A percentile compares a stretch with the other conserved stretches of the same genome.
Conservation (phyloP, 768 basidiomycete genomes). For the Baorangia bicolor region DNA sequence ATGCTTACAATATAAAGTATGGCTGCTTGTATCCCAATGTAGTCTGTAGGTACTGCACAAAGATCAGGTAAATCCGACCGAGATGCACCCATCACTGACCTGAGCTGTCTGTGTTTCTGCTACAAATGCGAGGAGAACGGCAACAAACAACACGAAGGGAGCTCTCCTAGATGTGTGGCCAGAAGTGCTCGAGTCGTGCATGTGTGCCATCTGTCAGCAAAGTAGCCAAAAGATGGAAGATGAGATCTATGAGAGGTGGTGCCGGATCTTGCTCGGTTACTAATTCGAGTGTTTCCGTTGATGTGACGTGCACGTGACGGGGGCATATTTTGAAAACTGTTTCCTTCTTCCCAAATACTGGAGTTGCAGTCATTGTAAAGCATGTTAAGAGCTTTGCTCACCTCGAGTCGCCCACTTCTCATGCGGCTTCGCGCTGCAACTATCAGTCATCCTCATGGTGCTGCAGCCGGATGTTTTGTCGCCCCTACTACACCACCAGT, state of each 20-base stretch:
- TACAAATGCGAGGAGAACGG: conserved; percentile 70
- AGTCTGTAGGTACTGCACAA: conserved; percentile 71
- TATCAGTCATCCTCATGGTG: conserved; percentile 33
- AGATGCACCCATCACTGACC: conserved; percentile 39
- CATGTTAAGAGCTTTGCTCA: conserved; percentile 61
- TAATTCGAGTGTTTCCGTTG: too few relatives aligned
- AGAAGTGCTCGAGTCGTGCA: neutral
- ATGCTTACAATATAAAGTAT: conserved; percentile 79
- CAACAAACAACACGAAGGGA: conserved; percentile 55
- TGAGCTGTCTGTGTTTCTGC: conserved; percentile 74
- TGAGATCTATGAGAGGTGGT: neutral
- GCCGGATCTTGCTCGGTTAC: too few relatives aligned
- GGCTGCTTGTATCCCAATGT: conserved; percentile 79
- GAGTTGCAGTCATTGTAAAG: conserved; percentile 33
- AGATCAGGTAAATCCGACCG: neutral
- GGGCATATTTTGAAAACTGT: neutral
- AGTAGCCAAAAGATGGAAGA: neutral
- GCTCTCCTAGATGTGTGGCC: conserved; percentile 34
- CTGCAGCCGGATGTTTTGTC: conserved; percentile 27
- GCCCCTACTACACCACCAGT: conserved; percentile 13
- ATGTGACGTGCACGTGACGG: conserved; percentile 12
- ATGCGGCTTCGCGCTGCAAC: conserved; percentile 46
- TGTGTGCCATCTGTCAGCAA: conserved; percentile 3
- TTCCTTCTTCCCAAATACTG: neutral
- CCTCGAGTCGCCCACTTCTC: conserved; percentile 61